Evolutionary conservation across 2,329 filamentous ascomycete species (phyloP).

Genomic region (Calonectria pseudoreteaudii): DNA sequence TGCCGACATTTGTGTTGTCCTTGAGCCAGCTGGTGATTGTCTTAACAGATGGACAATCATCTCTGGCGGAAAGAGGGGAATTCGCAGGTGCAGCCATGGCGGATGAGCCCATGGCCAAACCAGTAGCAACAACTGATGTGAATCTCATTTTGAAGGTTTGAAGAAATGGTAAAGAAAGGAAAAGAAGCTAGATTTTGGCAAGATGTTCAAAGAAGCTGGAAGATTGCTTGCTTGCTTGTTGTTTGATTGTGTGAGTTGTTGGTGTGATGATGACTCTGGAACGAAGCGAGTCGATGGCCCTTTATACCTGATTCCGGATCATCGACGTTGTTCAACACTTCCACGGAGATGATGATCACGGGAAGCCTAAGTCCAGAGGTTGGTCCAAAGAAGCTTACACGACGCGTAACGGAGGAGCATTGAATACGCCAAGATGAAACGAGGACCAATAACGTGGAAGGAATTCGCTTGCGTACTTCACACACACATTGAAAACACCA

Average conservation of each 20-base stretch:
- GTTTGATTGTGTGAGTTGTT: background rate
- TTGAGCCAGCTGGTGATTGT: background rate
- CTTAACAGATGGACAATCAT: background rate
- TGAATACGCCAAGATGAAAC: background rate
- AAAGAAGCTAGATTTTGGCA: background rate
- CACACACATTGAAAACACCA: no score
- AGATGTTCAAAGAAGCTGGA: background rate
- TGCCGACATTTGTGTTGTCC: background rate
- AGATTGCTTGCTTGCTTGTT: background rate
- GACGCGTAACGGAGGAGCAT: background rate
- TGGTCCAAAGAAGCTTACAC: background rate
- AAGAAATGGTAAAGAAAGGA: no score
- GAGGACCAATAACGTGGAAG: background rate
- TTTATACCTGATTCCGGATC: background rate
- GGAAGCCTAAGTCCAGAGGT: background rate
- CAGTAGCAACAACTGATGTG: background rate
- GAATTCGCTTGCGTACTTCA: background rate
- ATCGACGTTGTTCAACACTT: background rate
- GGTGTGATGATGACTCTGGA: background rate
- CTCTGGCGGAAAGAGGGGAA: background rate
- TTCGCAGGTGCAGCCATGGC: background rate
- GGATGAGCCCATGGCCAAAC: background rate
- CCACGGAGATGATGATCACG: background rate
- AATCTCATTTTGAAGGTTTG: background rate
- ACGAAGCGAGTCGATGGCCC: background rate